Evolutionary conservation across 2,329 filamentous ascomycete species (phyloP).

Genomic region (Fusarium stilboides): DNA sequence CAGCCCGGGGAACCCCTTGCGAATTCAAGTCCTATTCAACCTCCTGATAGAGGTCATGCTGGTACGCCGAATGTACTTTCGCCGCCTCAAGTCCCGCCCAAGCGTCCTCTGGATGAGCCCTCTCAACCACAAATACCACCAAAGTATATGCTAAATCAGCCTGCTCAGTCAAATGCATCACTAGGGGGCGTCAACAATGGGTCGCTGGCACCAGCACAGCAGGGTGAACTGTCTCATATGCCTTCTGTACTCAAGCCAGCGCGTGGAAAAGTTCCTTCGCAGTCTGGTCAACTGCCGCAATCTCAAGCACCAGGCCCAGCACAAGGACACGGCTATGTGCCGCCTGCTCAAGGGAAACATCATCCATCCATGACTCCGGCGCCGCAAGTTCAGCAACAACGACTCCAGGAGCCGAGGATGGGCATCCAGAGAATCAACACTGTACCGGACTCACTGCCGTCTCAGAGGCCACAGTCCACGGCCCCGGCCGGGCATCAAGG

Average conservation of each 20-base stretch:
- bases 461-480: constrained; percentile 36
- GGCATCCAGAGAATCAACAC: constrained; percentile 45
- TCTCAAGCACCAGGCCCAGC: constrained; percentile 1
- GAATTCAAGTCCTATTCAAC: constrained; percentile 36
- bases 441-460: constrained; percentile 42
- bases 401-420: constrained; percentile 39
- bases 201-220: constrained; percentile 18
- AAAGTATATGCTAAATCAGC: constrained; percentile 6
- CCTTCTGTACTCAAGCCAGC: constrained; percentile 48
- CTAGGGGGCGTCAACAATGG: neutral
- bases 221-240: constrained; percentile 34
- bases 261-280: constrained; percentile 36
- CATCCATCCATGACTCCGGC: constrained; percentile 49
- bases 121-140: constrained; percentile 18
- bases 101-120: constrained; percentile 29
- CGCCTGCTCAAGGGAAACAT: constrained; percentile 44
- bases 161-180: neutral
- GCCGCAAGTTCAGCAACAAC: constrained; percentile 37
- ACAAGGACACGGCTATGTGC: constrained; percentile 41
- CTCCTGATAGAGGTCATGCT: constrained; percentile 38
- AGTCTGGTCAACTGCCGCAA: constrained; percentile 28
- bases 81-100: constrained; percentile 44
- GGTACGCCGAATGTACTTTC: constrained; percentile 45
- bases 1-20: constrained; percentile 48
- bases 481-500: constrained; percentile 24